Evolutionary conservation across 768 basidiomycete species (phyloP), one percentile per base, ranked within the genome.

Genomic region (Cytidiella melzeri): DNA sequence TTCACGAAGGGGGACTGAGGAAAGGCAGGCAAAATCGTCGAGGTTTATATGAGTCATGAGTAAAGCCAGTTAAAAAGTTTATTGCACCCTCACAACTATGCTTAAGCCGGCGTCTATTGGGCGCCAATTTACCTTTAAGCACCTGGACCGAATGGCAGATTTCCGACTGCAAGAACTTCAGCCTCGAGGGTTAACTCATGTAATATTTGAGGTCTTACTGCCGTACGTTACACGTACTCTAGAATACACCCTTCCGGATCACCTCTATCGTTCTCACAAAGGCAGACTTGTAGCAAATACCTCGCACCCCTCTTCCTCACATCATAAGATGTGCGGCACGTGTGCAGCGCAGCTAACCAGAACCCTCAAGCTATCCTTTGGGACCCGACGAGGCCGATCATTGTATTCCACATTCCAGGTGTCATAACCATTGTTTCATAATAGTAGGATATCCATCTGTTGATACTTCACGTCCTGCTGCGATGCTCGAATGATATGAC

Each of bases 21-120:
- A 18, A 41, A 50, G 44, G 15, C 15, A 20, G n/a, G 12, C 11
- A 9, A 34, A 42, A 6, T 9, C 28, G 11, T 25, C 12, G 37
- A 18, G 12, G 46, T 55, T 27, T 51, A 47, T 34, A 48, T 55
- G 54, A 55, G 50, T 55, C 54, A 55, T 55, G 50, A 41, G 52
- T 39, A 37, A 46, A 43, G 49, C 18, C 18, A 25, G 18, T 20
- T 13, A 43, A 51, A 48, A 55, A 55, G 41, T 18, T 30, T 30
- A 42, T 30, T 36, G 24, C n/a, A 41, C 49, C 4, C 19, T 24
- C 13, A 19, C 46, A 39, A 24, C 46, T 36, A 26, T 25, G 37
- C 30, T 5, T 38, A 18, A 19, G 11, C 21, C 12, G 42, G 11
- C 19, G 34, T 13, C 28, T 36, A 36, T 27, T 36, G 23, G n/a